Conservation (phyloP, 192 early-diverging fungal genomes). For the Funneliformis mosseae region DNA sequence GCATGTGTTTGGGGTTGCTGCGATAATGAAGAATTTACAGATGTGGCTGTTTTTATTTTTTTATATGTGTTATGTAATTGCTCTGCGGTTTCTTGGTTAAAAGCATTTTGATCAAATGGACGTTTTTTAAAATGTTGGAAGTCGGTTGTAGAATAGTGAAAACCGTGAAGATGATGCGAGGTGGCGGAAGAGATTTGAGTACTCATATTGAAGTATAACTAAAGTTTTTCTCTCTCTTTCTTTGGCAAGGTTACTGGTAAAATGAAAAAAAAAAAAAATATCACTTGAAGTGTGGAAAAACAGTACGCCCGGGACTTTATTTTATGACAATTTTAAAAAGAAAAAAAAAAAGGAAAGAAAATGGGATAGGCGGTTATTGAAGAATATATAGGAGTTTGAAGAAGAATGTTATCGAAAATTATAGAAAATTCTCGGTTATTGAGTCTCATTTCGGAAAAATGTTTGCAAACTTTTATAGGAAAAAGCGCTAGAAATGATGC, state of each 20-base stretch:
- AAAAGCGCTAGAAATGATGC: too few species aligned
- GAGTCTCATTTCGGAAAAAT: too few species aligned
- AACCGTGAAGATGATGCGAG: background rate
- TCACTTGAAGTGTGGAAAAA: too few species aligned
- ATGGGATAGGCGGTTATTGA: background rate
- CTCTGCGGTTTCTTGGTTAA: background rate
- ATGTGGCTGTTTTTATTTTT: background rate
- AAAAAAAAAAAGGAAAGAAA: too few species aligned
- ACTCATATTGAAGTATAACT: background rate
- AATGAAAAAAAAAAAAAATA: too few species aligned
- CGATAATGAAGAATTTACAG: background rate
- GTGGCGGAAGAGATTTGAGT: background rate
- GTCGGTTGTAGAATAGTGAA: background rate
- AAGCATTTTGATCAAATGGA: background rate
- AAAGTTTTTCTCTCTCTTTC: too few species aligned
- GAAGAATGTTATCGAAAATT: background rate
- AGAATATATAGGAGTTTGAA: background rate
- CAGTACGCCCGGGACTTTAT: too few species aligned
- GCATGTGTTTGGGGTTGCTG: background rate
- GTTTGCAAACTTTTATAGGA: too few species aligned
- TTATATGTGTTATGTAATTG: background rate
- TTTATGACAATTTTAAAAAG: too few species aligned
- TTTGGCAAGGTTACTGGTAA: too few species aligned
- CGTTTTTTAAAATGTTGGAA: background rate
- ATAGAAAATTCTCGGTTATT: background rate